phyloP scores from a whole-genome alignment of 768 basidiomycete genomes.

The Kwoniella mangroviensis region DNA sequence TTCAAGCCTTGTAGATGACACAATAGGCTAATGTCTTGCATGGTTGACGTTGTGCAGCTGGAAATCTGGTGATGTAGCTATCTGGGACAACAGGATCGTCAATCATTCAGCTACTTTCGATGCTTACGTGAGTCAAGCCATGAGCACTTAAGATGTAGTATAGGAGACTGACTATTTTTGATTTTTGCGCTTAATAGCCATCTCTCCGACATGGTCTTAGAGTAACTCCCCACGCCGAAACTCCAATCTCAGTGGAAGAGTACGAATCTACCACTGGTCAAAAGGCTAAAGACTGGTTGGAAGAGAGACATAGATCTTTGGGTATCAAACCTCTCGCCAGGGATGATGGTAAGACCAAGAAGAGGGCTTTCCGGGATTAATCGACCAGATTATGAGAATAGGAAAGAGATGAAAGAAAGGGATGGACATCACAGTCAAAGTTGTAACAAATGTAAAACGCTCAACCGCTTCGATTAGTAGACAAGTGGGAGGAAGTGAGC shows the following conservation, averaged over 20 bases:
- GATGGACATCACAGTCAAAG: neutral
- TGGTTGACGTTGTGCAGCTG: slow-evolving; percentile 60
- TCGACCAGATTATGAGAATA: neutral
- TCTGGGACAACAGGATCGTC: slow-evolving; percentile 83
- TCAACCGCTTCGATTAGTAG: neutral
- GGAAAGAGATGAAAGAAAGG: too few species aligned
- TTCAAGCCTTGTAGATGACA: neutral
- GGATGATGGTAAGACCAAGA: slow-evolving; percentile 49
- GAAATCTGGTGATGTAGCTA: slow-evolving; percentile 75
- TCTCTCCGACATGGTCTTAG: slow-evolving; percentile 74
- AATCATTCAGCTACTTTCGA: slow-evolving; percentile 82
- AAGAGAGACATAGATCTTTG: slow-evolving; percentile 72
- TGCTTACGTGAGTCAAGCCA: slow-evolving; percentile 62
- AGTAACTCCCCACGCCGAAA: slow-evolving; percentile 79
- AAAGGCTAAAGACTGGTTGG: slow-evolving; percentile 72
- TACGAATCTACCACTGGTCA: slow-evolving; percentile 69
- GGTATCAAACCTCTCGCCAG: slow-evolving; percentile 58
- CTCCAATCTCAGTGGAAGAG: slow-evolving; percentile 73
- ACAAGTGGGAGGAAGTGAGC: neutral
- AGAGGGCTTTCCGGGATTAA: slow-evolving; percentile 55
- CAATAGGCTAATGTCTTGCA: neutral
- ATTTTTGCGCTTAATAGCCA: slow-evolving; percentile 30
- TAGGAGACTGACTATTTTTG: neutral
- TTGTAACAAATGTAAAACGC: neutral
- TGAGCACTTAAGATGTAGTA: neutral